Base-by-base conservation (phyloP, 2,329 filamentous ascomycete species). In the Ophiocordyceps sinensis region DNA sequence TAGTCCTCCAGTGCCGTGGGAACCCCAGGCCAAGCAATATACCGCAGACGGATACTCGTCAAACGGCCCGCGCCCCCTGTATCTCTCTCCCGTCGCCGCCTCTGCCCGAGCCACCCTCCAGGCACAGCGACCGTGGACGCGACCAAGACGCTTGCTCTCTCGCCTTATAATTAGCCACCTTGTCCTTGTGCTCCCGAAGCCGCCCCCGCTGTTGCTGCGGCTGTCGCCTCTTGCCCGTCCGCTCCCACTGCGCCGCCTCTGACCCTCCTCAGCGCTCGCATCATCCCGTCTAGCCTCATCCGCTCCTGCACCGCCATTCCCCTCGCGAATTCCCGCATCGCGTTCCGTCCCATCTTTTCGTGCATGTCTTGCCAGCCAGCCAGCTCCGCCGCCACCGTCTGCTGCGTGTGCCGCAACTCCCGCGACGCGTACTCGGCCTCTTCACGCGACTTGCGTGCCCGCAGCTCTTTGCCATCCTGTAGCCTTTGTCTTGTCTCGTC, bases 331-430 rank as follows among this genome's bases (percentile, higher is more conserved):
- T 86, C 78, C 48, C 72, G 76, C 45, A 95, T 74, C 26, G 85
- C 84, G 44, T 74, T 74, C 45, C 79, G 68, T 1, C 84, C 87
- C 63, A 85, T 77, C 52, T 75, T 77, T 49, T 86, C 85, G 53
- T 94, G 79, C 65, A 87, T 76, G 34, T 93, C 86, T 54, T 94
- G 88, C 86, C 91, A 98, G 14, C 85, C 87, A 1, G 91, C 91
- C 42, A 98, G 61, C 63, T 98, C 91, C 2, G 78, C 73, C 7
- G 93, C 89, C 21, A 96, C 89, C 13, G 89, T 86, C 59, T 93
- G 85, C 63, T 95, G 89, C 38, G 88, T 94, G 59, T 91, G 94
- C 39, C 86, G 69, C 42, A 98, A 66, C 60, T 98, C 91, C 40
- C 77, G 77, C 0, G 82, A 80, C n/a, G 94, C 62, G 36, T 77